A percentile compares a stretch with the other conserved stretches of the same genome.
Conservation (phyloP, 148 eudicot genomes). For the Rhododendron ovatum region DNA sequence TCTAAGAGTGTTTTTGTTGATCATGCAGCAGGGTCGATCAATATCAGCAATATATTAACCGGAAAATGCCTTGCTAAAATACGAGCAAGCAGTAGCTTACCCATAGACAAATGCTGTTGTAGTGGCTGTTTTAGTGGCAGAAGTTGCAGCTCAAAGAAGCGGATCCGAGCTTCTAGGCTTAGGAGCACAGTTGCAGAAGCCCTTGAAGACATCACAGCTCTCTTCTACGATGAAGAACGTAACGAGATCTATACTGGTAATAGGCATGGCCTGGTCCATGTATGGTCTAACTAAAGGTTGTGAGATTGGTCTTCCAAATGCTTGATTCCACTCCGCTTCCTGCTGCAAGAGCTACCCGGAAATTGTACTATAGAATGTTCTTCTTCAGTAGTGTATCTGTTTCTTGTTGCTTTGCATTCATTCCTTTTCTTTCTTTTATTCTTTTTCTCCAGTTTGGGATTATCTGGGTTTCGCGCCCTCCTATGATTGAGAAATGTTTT, state of each 20-base stretch:
- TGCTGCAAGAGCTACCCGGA: background rate
- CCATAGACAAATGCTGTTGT: slow-evolving; percentile 38
- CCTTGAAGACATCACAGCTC: slow-evolving; percentile 89
- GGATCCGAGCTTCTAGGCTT: slow-evolving; percentile 37
- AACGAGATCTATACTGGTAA: slow-evolving; percentile 95
- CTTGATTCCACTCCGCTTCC: background rate
- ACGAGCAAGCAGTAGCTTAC: slow-evolving; percentile 49
- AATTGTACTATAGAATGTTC: background rate
- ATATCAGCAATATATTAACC: slow-evolving; percentile 88
- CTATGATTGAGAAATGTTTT: background rate
- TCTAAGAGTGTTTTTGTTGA: slow-evolving; percentile 1
- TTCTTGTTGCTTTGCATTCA: background rate
- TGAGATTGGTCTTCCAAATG: slow-evolving; percentile 7
- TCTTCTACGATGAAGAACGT: slow-evolving; percentile 94
- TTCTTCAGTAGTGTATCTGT: background rate
- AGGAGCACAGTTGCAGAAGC: slow-evolving; percentile 78
- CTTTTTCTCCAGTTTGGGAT: background rate
- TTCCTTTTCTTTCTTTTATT: background rate
- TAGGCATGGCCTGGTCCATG: slow-evolving; percentile 85
- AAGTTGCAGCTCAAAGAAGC: slow-evolving; percentile 55
- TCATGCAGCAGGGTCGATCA: slow-evolving; percentile 79
- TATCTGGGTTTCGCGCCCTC: background rate
- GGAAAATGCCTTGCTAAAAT: slow-evolving; percentile 97
- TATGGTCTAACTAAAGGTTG: slow-evolving; percentile 81
- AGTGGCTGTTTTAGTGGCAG: slow-evolving; percentile 26